phyloP scores from a whole-genome alignment of 352 stramenopile genomes.

The Nothophytophthora sp. region DNA sequence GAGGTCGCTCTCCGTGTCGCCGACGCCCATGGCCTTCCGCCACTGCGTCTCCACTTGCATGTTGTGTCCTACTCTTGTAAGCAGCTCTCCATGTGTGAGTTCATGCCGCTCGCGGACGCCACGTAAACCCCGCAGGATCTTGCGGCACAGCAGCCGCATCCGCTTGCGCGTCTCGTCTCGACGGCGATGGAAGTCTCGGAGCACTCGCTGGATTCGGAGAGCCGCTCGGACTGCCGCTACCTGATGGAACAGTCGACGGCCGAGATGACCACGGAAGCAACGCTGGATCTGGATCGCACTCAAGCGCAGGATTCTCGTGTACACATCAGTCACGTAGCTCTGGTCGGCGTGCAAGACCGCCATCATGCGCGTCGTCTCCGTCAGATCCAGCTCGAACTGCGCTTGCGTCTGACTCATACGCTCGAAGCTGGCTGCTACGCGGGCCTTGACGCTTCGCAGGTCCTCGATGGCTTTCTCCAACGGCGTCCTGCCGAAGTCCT shows the following conservation, averaged over 20 bases:
- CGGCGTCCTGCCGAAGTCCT: slow-evolving; percentile 27
- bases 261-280: slow-evolving; percentile 82
- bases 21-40: slow-evolving; percentile 62
- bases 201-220: slow-evolving; percentile 49
- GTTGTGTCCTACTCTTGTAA: slow-evolving; percentile 60
- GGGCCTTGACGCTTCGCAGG: slow-evolving; percentile 18
- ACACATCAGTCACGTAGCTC: slow-evolving; percentile 12
- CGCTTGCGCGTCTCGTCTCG: slow-evolving; percentile 27
- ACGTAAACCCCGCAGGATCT: slow-evolving; percentile 54
- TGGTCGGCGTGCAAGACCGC: slow-evolving; percentile 29
- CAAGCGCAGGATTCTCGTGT: slow-evolving; percentile 33
- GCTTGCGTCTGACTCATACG: slow-evolving; percentile 38
- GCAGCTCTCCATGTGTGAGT: slow-evolving; percentile 50
- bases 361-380: slow-evolving; percentile 23
- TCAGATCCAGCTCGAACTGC: slow-evolving; percentile 30
- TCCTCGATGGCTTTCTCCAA: slow-evolving; percentile 29
- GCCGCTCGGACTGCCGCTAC: slow-evolving; percentile 35
- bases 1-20: slow-evolving; percentile 51
- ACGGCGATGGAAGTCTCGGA: slow-evolving; percentile 33
- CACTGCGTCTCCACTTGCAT: slow-evolving; percentile 69
- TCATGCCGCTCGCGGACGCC: slow-evolving; percentile 37
- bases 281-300: slow-evolving; percentile 79
- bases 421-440: slow-evolving; percentile 21
- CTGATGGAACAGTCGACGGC: slow-evolving; percentile 48
- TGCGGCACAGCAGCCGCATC: slow-evolving; percentile 44